Percentiles rank a stretch among this genome's conserved stretches.
phyloP scores from a whole-genome alignment of 2,329 filamentous ascomycete species.

The Dothidotthia symphoricarpi region DNA sequence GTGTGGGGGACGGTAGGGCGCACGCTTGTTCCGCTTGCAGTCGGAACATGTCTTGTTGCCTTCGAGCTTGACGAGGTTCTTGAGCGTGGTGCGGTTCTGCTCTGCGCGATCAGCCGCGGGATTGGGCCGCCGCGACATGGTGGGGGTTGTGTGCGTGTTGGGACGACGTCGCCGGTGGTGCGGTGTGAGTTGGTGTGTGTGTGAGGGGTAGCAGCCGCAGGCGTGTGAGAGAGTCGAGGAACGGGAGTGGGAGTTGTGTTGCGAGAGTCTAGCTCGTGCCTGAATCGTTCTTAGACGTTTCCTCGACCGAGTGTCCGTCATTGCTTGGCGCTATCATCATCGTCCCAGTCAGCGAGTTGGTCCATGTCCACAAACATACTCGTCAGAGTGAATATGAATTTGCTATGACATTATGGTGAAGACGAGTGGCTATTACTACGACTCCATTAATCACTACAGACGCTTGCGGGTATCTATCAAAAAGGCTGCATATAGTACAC shows the following conservation, averaged over 20 bases:
- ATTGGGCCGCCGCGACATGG: constrained; percentile 79
- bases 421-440: too few relatives aligned
- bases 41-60: constrained; percentile 96
- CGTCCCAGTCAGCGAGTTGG: too few relatives aligned
- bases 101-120: constrained; percentile 83
- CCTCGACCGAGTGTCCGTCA: background rate
- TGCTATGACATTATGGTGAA: too few relatives aligned
- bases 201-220: background rate
- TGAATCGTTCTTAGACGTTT: constrained; percentile 6
- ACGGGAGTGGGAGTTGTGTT: too few relatives aligned
- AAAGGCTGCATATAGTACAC: too few relatives aligned
- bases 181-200: background rate
- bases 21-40: constrained; percentile 98
- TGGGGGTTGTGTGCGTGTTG: constrained; percentile 22
- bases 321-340: background rate
- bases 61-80: constrained; percentile 91
- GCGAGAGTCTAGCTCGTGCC: too few relatives aligned
- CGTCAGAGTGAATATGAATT: too few relatives aligned
- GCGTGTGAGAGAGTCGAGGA: background rate
- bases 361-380: too few relatives aligned
- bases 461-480: too few relatives aligned
- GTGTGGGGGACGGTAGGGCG: constrained; percentile 24
- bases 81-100: constrained; percentile 91
- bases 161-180: too few relatives aligned
- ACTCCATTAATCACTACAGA: too few relatives aligned